These are phyloP conservation scores for Fusarium pseudograminearum DNA, from an alignment of 2,329 filamentous ascomycete species.

Conservation along the genomic window DNA sequence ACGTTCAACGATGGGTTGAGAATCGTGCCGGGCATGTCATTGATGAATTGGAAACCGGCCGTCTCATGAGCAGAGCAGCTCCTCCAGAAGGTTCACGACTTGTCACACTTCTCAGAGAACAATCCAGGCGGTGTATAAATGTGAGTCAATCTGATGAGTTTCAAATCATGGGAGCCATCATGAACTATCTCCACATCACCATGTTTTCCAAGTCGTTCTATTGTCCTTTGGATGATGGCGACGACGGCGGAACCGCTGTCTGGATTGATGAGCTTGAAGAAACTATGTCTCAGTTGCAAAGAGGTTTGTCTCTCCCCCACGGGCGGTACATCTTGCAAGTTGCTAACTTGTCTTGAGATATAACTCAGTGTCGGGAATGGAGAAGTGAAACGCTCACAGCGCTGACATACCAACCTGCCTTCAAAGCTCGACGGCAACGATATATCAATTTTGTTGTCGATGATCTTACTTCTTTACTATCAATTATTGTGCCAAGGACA, in stretches of 20 bases:
- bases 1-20: conserved; percentile 54
- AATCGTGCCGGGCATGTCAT: conserved; percentile 49
- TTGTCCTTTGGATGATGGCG: conserved; percentile 52
- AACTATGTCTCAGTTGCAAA: conserved; percentile 51
- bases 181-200: conserved; percentile 54
- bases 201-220: conserved; percentile 55
- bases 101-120: conserved; percentile 52
- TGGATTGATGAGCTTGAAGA: conserved; percentile 53
- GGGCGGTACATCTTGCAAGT: not conserved
- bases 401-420: conserved; percentile 49
- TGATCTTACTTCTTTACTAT: conserved; percentile 52
- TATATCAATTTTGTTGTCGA: conserved; percentile 50
- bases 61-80: conserved; percentile 42
- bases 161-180: conserved; percentile 53
- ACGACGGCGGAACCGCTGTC: conserved; percentile 47
- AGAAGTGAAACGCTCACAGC: conserved; percentile 54
- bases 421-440: conserved; percentile 48
- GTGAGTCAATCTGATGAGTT: conserved; percentile 52
- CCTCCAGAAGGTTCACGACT: conserved; percentile 49
- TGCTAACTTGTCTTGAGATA: conserved; percentile 44
- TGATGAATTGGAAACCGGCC: conserved; percentile 50
- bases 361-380: conserved; percentile 54
- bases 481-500: conserved; percentile 47
- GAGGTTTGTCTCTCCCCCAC: conserved; percentile 44
- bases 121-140: conserved; percentile 51